phyloP scores from a whole-genome alignment of 257 asterid species.

The Nicotiana undulata region DNA sequence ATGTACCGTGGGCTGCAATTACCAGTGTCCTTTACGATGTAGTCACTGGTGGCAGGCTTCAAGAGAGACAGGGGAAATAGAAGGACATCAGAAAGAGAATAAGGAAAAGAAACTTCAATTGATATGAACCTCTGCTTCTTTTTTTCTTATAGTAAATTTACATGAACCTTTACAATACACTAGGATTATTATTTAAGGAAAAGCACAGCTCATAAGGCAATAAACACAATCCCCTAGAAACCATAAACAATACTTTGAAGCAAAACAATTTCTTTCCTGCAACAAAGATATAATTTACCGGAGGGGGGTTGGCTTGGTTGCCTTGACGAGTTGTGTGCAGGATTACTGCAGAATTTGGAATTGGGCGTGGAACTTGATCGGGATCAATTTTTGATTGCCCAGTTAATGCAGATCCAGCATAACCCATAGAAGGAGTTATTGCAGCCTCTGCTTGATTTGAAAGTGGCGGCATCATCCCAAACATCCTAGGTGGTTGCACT shows the following conservation, averaged over 20 bases:
- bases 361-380: conserved; percentile 84
- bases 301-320: conserved; percentile 95
- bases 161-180: background rate
- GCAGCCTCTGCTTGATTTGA: conserved; percentile 63
- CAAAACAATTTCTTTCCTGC: background rate
- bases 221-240: background rate
- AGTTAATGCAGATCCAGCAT: conserved; percentile 34
- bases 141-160: background rate
- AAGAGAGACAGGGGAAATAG: conserved; percentile 10
- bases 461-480: conserved; percentile 71
- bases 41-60: conserved; percentile 95
- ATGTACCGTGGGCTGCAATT: conserved; percentile 97
- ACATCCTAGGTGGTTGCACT: conserved; percentile 58
- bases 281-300: conserved; percentile 44
- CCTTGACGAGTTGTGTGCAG: conserved; percentile 86
- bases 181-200: background rate
- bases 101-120: background rate
- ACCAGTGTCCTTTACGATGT: conserved; percentile 84
- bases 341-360: conserved; percentile 56
- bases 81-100: background rate
- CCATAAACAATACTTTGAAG: background rate
- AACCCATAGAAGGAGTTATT: conserved; percentile 37
- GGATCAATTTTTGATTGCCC: conserved; percentile 87
- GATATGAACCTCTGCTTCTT: background rate
- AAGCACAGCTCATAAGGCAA: background rate